A percentile compares a stretch with the other conserved stretches of the same genome.
Conservation (phyloP, 2,329 filamentous ascomycete genomes). For the Xylaria sp. region DNA sequence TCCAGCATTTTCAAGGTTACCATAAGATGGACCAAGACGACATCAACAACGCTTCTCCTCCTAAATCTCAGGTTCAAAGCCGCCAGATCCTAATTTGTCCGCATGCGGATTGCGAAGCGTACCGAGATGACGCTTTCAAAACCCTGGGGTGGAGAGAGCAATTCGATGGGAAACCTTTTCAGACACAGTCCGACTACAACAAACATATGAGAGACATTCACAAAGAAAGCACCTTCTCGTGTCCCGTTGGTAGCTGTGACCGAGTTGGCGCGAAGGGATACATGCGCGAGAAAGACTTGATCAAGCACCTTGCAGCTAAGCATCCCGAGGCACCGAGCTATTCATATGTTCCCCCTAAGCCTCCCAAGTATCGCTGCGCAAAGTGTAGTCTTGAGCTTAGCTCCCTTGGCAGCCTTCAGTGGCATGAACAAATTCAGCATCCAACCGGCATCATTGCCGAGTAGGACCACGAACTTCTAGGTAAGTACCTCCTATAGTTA, state of each 20-base stretch:
- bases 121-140: slow-evolving; percentile 35
- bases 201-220: slow-evolving; percentile 53
- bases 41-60: slow-evolving; percentile 17
- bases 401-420: not conserved
- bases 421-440: too few species aligned
- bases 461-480: not conserved
- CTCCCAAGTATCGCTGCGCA: not conserved
- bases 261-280: slow-evolving; percentile 43
- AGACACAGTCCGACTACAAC: slow-evolving; percentile 44
- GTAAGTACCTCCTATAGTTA: not conserved
- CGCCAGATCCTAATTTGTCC: slow-evolving; percentile 38
- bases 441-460: not conserved
- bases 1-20: slow-evolving; percentile 52
- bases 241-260: slow-evolving; percentile 46
- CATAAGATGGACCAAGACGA: slow-evolving; percentile 48
- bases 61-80: not conserved
- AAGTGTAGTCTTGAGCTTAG: not conserved
- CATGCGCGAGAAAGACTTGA: slow-evolving; percentile 39
- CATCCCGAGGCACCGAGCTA: slow-evolving; percentile 36
- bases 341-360: not conserved
- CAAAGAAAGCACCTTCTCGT: slow-evolving; percentile 49
- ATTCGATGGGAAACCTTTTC: slow-evolving; percentile 32
- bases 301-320: slow-evolving; percentile 41
- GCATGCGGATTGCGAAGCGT: slow-evolving; percentile 38
- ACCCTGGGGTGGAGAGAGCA: slow-evolving; percentile 28